Conservation (phyloP, 2,329 filamentous ascomycete species). For the Fusarium nodosum region DNA sequence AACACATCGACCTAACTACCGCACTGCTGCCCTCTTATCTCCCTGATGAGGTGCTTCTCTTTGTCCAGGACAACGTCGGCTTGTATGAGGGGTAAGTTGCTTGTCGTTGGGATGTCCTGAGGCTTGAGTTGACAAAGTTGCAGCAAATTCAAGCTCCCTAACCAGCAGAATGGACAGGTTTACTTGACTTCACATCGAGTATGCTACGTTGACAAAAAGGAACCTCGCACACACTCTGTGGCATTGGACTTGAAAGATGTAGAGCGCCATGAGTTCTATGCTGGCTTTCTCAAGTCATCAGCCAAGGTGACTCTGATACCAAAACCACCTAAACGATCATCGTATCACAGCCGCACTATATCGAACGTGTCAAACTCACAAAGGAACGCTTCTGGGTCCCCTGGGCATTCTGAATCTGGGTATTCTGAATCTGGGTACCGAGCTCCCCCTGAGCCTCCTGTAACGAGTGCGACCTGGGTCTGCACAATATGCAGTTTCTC, state of each 20-base stretch:
- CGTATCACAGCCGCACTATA: conserved; percentile 67
- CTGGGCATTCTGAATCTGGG: conserved; percentile 60
- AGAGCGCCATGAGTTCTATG: conserved; percentile 91
- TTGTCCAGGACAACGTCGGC: conserved; percentile 97
- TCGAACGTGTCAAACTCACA: conserved; percentile 62
- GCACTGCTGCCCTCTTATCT: conserved; percentile 92
- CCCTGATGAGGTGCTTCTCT: conserved; percentile 93
- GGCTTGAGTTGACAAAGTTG: conserved; percentile 27
- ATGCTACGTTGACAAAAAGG: conserved; percentile 92
- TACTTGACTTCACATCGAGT: conserved; percentile 96
- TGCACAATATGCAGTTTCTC: conserved; percentile 97
- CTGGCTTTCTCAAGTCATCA: conserved; percentile 94
- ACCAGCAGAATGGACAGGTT: conserved; percentile 95
- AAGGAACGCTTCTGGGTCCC: conserved; percentile 62
- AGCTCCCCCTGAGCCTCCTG: conserved; percentile 56
- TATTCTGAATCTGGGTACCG: conserved; percentile 61
- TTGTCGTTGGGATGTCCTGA: conserved; percentile 13
- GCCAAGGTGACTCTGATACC: conserved; percentile 91
- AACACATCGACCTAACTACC: conserved; percentile 94
- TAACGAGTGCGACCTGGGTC: conserved; percentile 85
- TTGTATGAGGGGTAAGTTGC: conserved; percentile 91
- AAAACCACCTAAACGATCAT: conserved; percentile 78
- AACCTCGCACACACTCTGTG: conserved; percentile 86
- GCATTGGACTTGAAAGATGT: conserved; percentile 91
- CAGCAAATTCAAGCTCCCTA: conserved; percentile 94